Evolutionary conservation across 768 basidiomycete genomes (phyloP), one percentile per base, ranked within the genome.

Genomic region (Tephrocybe rancida): DNA sequence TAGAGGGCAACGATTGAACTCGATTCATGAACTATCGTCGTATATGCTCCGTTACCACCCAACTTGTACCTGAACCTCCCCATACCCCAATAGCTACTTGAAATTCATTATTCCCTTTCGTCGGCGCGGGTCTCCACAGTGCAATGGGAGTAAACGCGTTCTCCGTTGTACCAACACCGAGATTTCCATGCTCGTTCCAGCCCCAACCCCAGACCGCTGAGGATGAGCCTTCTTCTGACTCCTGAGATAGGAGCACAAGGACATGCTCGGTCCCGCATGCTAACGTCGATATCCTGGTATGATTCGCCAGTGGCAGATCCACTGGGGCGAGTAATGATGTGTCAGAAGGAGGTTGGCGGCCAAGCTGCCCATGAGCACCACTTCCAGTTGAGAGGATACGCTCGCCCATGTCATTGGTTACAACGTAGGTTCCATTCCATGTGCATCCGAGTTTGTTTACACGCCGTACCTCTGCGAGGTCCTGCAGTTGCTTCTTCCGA

Each of bases 181-280:
- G 75, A 68, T 97, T 98, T 6, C 96, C 96, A 65, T 98, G 96
- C 68, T 98, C 96, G 67, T 98, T 98, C 95, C 96, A 98, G 0
- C 96, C 96, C 92, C 95, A 97, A 0, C 84, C 90, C 83, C 85
- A 90, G 0, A 95, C 79, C 57, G 82, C 79, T 1, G 45, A 8
- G 29, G 43, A 45, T 7, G 48, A 21, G 4, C 39, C 43, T 41
- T 48, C 13, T 43, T 43, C 41, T 39, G 25, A 13, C 30, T 30
- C 22, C 14, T 37, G n/a, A 22, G 43, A 48, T 55, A 73, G 50
- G 5, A 76, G 60, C 16, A 70, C 70, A 8, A 97, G 69, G 3
- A 92, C 81, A 68, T 98, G 95, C 68, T 98, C 95, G 61, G 90
- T 92, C 18, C 95, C 94, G 52, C 88, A 90, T 0, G 80, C 82